Percentiles rank a stretch among this genome's conserved stretches.
These are phyloP conservation scores for Cystofilobasidium macerans DNA, from an alignment of 768 basidiomycete species.

Conservation along the genomic window DNA sequence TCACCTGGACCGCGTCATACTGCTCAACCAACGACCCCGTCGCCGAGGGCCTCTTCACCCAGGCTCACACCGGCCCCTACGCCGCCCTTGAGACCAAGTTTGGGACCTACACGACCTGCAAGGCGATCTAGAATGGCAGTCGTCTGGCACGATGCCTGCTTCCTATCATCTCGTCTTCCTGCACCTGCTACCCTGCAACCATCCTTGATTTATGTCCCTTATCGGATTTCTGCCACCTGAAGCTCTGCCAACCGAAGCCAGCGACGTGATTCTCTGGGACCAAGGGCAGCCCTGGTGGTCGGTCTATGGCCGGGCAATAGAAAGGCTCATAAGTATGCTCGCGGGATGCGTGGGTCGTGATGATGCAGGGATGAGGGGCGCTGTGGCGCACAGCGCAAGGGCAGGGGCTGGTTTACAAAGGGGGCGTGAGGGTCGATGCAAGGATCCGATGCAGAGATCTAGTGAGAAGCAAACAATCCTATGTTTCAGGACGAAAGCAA, in stretches of 20 bases:
- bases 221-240: too few species aligned
- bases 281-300: too few species aligned
- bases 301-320: too few species aligned
- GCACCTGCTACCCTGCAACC: neutral
- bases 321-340: too few species aligned
- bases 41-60: slow-evolving; percentile 5
- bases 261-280: too few species aligned
- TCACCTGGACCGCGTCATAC: slow-evolving; percentile 9
- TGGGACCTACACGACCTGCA: neutral
- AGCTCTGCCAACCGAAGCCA: too few species aligned
- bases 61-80: slow-evolving; percentile 18
- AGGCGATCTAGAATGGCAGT: neutral
- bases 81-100: slow-evolving; percentile 2
- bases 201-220: neutral
- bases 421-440: too few species aligned
- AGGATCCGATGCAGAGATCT: too few species aligned
- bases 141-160: neutral
- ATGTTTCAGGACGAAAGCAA: neutral
- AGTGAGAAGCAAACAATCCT: neutral
- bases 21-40: slow-evolving; percentile 24
- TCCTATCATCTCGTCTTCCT: neutral
- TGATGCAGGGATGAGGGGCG: too few species aligned
- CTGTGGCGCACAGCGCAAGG: too few species aligned
- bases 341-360: too few species aligned
- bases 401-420: too few species aligned